Base-by-base conservation (phyloP, 208 protist genomes). In the Acanthamoeba rhysodes region DNA sequence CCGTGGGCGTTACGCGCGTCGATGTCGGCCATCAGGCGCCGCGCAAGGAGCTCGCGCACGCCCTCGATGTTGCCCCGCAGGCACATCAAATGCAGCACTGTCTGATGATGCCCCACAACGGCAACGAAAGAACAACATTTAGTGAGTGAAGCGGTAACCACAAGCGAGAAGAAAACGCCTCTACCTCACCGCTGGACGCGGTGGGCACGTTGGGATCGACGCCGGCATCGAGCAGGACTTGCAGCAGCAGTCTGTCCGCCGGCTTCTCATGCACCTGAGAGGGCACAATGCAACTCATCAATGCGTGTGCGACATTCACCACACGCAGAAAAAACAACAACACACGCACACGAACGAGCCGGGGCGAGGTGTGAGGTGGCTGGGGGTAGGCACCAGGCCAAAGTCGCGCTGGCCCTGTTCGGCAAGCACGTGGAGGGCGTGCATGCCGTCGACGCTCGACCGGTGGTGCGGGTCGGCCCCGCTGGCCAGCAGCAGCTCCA, bases 391-490 rank as follows among this genome's bases (percentile, higher is more conserved):
- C 12, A 50, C 45, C 12, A 16, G 45, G 45, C 45, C 0, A 12
- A 50, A 50, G 72, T 80, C 72, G 7, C 72, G 72, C 24, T 80
- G 29, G 34, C 72, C 32, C 72, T 80, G 72, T 29, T 80, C 72
- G 34, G 72, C 72, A 5, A 80, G 29, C 0, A 80, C 32, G 72
- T 80, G 72, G 7, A 80, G 72, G 18, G 29, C 24, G 34, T 80
- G 16, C 72, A 80, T 80, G 72, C 72, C 72, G 14, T 80, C 72
- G 24, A 80, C 29, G 18, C 24, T 22, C 72, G 72, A 48, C 32
- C 18, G 27, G 72, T 45, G 32, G 72, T 80, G 72, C 24, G 34
- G 24, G 32, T 80, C 29, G 72, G 72, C 72, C 2, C 72, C 72
- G 72, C 24, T 24, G 72, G 29, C 32, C 72, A 80, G 34, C 24